Percentiles rank a stretch among this genome's conserved stretches.
Evolutionary conservation across 306 rosid species (phyloP).

Genomic region (Pueraria montana): DNA sequence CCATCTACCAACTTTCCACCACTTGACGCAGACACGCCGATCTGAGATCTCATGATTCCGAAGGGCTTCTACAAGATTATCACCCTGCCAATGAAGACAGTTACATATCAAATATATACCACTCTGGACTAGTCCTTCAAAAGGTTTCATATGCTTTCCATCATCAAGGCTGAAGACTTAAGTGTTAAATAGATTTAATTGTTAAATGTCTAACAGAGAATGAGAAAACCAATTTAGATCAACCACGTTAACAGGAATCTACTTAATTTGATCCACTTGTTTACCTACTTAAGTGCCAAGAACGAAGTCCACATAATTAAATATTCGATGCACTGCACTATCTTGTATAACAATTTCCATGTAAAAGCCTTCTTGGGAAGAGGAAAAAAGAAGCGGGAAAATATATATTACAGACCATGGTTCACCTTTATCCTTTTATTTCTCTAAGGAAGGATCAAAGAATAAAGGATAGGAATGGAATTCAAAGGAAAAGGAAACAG

Average conservation of each 20-base stretch:
- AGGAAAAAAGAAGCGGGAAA: background rate
- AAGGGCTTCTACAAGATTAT: slow-evolving; percentile 61
- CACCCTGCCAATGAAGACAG: slow-evolving; percentile 59
- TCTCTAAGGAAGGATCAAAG: background rate
- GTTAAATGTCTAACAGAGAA: background rate
- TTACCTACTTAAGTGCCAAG: background rate
- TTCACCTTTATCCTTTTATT: slow-evolving; percentile 25
- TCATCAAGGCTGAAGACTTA: slow-evolving; percentile 1
- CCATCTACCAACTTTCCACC: slow-evolving; percentile 99
- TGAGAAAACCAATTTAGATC: slow-evolving; percentile 23
- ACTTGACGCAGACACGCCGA: slow-evolving; percentile 67
- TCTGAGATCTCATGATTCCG: slow-evolving; percentile 57
- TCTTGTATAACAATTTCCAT: slow-evolving; percentile 4
- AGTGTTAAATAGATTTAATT: slow-evolving; percentile 9
- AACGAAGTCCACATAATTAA: background rate
- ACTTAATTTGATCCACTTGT: slow-evolving; percentile 6
- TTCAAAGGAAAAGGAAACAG: slow-evolving; percentile 8
- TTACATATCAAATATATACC: slow-evolving; percentile 35
- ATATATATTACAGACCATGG: background rate
- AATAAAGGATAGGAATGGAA: slow-evolving; percentile 13
- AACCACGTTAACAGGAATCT: background rate
- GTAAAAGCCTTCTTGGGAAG: background rate
- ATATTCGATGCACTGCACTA: background rate
- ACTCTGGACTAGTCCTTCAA: slow-evolving; percentile 35
- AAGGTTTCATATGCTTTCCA: slow-evolving; percentile 14